Evolutionary conservation across 1,284 basidiomycete genomes (phyloP).

Genomic region (Trichosporon sp.): DNA sequence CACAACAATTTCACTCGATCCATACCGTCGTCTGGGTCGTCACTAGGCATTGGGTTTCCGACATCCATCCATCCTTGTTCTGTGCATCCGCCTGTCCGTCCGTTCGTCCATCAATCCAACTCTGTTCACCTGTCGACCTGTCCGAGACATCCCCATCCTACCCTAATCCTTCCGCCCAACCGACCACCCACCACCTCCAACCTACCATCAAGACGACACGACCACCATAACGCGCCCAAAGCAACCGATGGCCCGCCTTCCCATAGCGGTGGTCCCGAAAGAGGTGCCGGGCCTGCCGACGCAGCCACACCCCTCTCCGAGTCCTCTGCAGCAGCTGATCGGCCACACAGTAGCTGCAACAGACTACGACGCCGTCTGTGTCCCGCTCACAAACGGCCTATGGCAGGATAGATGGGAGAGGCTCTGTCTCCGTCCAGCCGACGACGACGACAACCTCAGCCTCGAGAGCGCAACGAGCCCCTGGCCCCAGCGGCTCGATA

Average conservation of each 20-base stretch:
- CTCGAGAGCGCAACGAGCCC: not conserved
- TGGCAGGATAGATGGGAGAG: conserved; percentile 86
- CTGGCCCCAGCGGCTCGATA: conserved; percentile 23
- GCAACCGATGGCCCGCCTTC: conserved; percentile 32
- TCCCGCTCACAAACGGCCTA: conserved; percentile 78
- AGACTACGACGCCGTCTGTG: conserved; percentile 58
- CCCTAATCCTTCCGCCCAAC: not conserved
- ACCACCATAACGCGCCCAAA: too few species aligned
- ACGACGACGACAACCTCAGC: conserved; percentile 46
- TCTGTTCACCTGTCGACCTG: too few species aligned
- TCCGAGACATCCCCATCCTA: too few species aligned
- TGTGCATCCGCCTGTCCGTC: too few species aligned
- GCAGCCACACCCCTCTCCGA: conserved; percentile 30
- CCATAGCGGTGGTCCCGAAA: conserved; percentile 32
- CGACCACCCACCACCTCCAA: not conserved
- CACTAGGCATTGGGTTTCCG: too few species aligned
- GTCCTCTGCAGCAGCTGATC: conserved; percentile 37
- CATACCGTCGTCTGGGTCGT: too few species aligned
- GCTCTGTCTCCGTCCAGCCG: conserved; percentile 66
- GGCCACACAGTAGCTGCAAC: conserved; percentile 33
- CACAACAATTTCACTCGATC: too few species aligned
- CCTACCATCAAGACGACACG: too few species aligned
- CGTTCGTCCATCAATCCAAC: too few species aligned
- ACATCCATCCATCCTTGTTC: too few species aligned
- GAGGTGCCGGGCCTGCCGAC: conserved; percentile 32